These are phyloP conservation scores for Dioszegia aurantiaca DNA, from an alignment of 768 basidiomycete genomes.

Conservation along the genomic window DNA sequence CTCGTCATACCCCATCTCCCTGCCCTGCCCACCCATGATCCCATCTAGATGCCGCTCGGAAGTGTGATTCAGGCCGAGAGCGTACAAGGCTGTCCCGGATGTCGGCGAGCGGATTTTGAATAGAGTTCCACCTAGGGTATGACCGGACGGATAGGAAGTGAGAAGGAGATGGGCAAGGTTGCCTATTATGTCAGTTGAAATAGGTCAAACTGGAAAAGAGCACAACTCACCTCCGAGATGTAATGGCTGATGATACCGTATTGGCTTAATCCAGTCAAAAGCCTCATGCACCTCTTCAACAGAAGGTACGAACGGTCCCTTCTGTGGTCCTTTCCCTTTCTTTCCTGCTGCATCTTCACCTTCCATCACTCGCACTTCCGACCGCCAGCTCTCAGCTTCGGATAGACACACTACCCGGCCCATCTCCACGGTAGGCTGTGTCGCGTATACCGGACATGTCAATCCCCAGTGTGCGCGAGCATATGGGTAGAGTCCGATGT, in stretches of 20 bases:
- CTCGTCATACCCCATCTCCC: slow-evolving; percentile 40
- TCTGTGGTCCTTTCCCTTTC: slow-evolving; percentile 34
- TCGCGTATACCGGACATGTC: slow-evolving; percentile 86
- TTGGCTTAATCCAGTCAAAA: slow-evolving; percentile 83
- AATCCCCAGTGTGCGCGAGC: slow-evolving; percentile 84
- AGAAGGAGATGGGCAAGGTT: slow-evolving; percentile 53
- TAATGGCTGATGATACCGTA: slow-evolving; percentile 92
- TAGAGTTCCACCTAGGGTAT: slow-evolving; percentile 91
- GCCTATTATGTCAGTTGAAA: slow-evolving; percentile 21
- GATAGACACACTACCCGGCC: slow-evolving; percentile 85
- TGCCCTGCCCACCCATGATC: slow-evolving; percentile 59
- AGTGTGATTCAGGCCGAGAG: slow-evolving; percentile 93
- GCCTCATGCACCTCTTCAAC: slow-evolving; percentile 84
- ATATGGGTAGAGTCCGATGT: slow-evolving; percentile 88
- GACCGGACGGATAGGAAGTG: slow-evolving; percentile 91
- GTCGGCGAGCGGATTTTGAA: slow-evolving; percentile 99
- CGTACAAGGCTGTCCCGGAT: slow-evolving; percentile 90
- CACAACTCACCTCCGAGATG: slow-evolving; percentile 75
- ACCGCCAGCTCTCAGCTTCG: slow-evolving; percentile 70
- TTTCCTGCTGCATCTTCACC: slow-evolving; percentile 1
- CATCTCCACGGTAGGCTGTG: slow-evolving; percentile 93
- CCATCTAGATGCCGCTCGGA: slow-evolving; percentile 92
- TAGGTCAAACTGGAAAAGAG: not conserved
- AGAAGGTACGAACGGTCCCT: slow-evolving; percentile 66
- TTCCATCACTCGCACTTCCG: slow-evolving; percentile 39